A percentile compares a stretch with the other conserved stretches of the same genome.
Conservation (phyloP, 345 rosid genomes). For the Durio zibethinus region DNA sequence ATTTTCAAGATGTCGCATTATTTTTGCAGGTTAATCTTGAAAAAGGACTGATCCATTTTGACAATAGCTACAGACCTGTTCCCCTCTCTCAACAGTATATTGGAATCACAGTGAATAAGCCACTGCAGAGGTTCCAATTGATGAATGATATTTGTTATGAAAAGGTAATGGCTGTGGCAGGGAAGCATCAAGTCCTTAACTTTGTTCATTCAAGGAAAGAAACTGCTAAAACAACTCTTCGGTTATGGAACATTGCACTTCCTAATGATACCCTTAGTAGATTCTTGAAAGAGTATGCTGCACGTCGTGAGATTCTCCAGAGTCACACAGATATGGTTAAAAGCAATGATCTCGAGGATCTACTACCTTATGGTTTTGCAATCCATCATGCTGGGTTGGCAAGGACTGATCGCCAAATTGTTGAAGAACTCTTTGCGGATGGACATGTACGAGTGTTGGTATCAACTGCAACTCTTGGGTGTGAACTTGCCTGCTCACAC, state of each 20-base stretch:
- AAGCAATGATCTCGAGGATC: slow-evolving; percentile 71
- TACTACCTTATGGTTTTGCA: slow-evolving; percentile 91
- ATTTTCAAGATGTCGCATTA: slow-evolving; percentile 88
- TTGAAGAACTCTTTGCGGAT: slow-evolving; percentile 71
- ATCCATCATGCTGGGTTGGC: slow-evolving; percentile 96
- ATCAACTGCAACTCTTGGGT: slow-evolving; percentile 98
- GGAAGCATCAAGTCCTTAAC: slow-evolving; percentile 92
- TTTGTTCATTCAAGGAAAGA: slow-evolving; percentile 97
- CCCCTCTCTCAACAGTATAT: slow-evolving; percentile 91
- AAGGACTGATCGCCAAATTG: slow-evolving; percentile 79
- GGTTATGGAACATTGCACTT: slow-evolving; percentile 78
- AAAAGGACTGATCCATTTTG: slow-evolving; percentile 80
- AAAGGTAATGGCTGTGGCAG: slow-evolving; percentile 86
- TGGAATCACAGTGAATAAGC: slow-evolving; percentile 86
- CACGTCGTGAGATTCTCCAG: slow-evolving; percentile 74
- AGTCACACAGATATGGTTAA: slow-evolving; percentile 65
- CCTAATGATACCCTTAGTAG: slow-evolving; percentile 77
- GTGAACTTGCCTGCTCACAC: slow-evolving; percentile 93
- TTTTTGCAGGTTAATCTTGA: slow-evolving; percentile 71
- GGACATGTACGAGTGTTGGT: slow-evolving; percentile 85
- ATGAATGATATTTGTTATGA: slow-evolving; percentile 95
- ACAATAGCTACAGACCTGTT: slow-evolving; percentile 92
- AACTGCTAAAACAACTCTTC: slow-evolving; percentile 83
- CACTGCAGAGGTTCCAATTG: slow-evolving; percentile 92
- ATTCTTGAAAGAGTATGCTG: slow-evolving; percentile 83